Conservation (phyloP, 2,329 filamentous ascomycete species). For the Periconia sp. region DNA sequence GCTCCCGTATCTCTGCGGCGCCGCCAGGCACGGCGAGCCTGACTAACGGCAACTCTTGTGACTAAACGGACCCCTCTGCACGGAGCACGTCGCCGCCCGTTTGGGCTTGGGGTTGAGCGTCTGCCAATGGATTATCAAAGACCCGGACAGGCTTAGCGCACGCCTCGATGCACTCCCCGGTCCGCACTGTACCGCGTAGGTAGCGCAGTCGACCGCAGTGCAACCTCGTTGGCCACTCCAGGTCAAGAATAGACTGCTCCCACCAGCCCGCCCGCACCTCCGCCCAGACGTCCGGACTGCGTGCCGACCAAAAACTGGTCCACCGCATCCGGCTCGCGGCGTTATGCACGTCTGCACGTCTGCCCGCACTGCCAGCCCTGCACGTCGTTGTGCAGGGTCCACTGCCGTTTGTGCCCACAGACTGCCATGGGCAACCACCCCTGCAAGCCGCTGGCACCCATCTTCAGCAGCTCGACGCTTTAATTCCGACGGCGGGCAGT, state of each 20-base stretch:
- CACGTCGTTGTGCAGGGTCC: slow-evolving; percentile 17
- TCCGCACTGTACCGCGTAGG: too few species aligned
- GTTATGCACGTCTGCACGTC: slow-evolving; percentile 32
- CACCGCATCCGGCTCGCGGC: too few species aligned
- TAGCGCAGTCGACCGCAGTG: too few species aligned
- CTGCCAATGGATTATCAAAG: slow-evolving; percentile 39
- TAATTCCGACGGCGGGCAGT: slow-evolving; percentile 27
- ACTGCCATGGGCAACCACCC: slow-evolving; percentile 24
- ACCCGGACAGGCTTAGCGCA: slow-evolving; percentile 32
- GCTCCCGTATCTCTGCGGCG: slow-evolving; percentile 9
- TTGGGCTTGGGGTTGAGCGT: slow-evolving; percentile 15
- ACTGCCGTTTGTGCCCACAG: slow-evolving; percentile 30
- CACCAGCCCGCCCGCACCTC: slow-evolving; percentile 32
- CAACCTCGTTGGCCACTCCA: slow-evolving; percentile 36
- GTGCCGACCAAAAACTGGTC: slow-evolving; percentile 26
- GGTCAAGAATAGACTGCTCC: slow-evolving; percentile 40
- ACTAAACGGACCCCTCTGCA: slow-evolving; percentile 28
- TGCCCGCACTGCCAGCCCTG: slow-evolving; percentile 27
- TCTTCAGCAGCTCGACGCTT: slow-evolving; percentile 23
- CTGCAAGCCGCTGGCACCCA: slow-evolving; percentile 26
- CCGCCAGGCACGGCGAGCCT: slow-evolving; percentile 1
- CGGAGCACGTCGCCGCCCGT: slow-evolving; percentile 6
- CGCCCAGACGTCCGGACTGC: slow-evolving; percentile 28
- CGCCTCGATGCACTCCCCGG: slow-evolving; percentile 28
- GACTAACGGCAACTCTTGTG: slow-evolving; percentile 23